Base-by-base conservation (phyloP, 257 asterid species). In the Solanum pennellii region DNA sequence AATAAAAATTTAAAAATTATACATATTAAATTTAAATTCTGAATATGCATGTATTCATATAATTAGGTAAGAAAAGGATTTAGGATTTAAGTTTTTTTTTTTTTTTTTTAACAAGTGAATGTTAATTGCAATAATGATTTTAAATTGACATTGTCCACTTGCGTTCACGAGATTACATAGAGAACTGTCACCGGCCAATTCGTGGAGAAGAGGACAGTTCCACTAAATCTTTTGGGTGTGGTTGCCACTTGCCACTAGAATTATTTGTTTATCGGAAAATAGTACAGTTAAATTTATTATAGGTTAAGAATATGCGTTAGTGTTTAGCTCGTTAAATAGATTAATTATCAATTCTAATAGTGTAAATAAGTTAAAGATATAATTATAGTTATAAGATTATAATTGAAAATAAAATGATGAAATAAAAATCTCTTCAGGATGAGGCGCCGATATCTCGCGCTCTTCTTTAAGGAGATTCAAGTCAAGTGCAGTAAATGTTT, bases 131-230 rank as follows among this genome's bases (percentile, higher is more conserved):
- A 6, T 79, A 80, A 80, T 80, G 18, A 80, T 80, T 80, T 80
- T 80, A 47, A 80, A 80, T 80, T 80, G 85, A 47, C 18, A 80
- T 47, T 80, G 85, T 80, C 85, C 85, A 80, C 85, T 80, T 15
- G 42, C 27, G 65, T 77, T 77, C 84, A 77, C 84, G 85, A 27
- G 85, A 47, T 80, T 29, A 49, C 85, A 80, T 80, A 16, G 68
- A 49, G 27, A 80, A 45, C 21, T 29, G 42, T 80, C 23, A 47
- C 68, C 68, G 3, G 59, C 39, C 41, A 4, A 13, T 47, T 47
- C 9, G 29, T 47, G 84, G 84, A 80, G 68, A 80, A 80, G 85
- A 27, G 85, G 68, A 29, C 25, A 80, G 56, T 47, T 80, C 68
- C 85, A 80, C 68, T 80, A 47, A 77, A 6, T 76, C 23, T 45